Base-by-base conservation (phyloP, 75 land plant species). In the Isoetes taiwanensis region DNA sequence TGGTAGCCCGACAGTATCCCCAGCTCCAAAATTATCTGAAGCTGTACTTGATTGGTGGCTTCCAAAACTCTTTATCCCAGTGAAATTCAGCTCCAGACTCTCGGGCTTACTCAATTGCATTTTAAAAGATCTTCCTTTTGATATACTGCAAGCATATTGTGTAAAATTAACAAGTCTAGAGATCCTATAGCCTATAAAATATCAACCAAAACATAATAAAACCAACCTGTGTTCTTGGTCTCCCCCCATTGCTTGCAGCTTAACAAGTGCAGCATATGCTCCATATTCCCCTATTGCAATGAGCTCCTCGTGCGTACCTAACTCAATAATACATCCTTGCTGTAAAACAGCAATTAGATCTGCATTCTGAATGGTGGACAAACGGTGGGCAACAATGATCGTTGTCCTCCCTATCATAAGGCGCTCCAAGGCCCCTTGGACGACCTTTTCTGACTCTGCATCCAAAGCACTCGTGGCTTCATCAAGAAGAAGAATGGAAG, bases 391-490 rank as follows among this genome's bases (percentile, higher is more conserved):
- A 3, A 93, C 80, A 11, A 93, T 75, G 0, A 93, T 74, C 1
- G 96, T 87, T 12, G 98, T 81, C 24, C 98, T 56, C 1, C 98
- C 98, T 27, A 88, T 79, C 84, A 87, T 87, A 12, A 93, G 82
- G 9, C 80, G 70, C 57, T 93, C 96, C 0, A 93, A 70, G 2
- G 98, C 98, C 61, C 84, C 79, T 38, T 88, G 95, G 17, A 93
- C 96, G 24, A 80, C 64, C 64, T 85, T 79, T 69, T 93, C 94
- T 0, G 96, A 87, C 42, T 79, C 96, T 0, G 86, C 70, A 70
- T 93, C 98, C 6, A 93, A 75, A 21, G 96, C 98, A 61, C 90
- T 79, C 10, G 98, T 93, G 1, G 96, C 96, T 52, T 93, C 95
- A 66, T 93, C 98, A 25, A 93, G 67, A 12, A 93, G 69, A 32